phyloP scores from a whole-genome alignment of 768 basidiomycete genomes.

The Lentinula raphanica region DNA sequence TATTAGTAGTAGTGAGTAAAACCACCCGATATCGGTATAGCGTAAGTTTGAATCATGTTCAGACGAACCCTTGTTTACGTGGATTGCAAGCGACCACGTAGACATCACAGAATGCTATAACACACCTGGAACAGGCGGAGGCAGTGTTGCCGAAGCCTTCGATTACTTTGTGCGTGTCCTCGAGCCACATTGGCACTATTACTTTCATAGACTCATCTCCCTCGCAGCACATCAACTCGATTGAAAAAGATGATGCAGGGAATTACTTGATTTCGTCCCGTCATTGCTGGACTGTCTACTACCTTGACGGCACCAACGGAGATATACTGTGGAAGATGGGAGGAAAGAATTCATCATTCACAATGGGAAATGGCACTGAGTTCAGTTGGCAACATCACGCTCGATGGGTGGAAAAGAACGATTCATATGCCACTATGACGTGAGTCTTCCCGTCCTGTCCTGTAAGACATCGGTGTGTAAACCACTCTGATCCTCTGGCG shows the following conservation, averaged over 20 bases:
- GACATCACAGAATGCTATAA: conserved; percentile 1
- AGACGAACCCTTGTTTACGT: conserved; percentile 3
- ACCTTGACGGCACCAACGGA: conserved; percentile 12
- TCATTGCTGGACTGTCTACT: conserved; percentile 13
- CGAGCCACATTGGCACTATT: not conserved
- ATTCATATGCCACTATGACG: conserved; percentile 10
- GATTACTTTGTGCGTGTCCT: not conserved
- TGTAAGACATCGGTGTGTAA: not conserved
- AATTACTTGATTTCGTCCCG: conserved; percentile 16
- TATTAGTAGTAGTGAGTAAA: conserved; percentile 1
- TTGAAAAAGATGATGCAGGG: conserved; percentile 12
- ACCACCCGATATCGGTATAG: too few relatives aligned
- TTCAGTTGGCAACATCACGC: conserved; percentile 17
- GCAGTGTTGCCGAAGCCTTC: not conserved
- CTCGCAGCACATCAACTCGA: conserved; percentile 6
- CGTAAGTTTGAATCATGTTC: too few relatives aligned
- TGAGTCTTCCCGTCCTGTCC: not conserved
- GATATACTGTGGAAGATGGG: conserved; percentile 17
- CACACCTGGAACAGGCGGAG: not conserved
- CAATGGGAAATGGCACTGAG: conserved; percentile 8
- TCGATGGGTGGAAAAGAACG: conserved; percentile 11
- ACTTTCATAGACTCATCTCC: not conserved
- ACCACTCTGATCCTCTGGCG: not conserved
- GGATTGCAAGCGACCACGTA: conserved; percentile 6
- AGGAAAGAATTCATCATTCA: conserved; percentile 14